These are phyloP conservation scores for Colletotrichum melonis DNA, from an alignment of 2,329 filamentous ascomycete species.

Conservation along the genomic window DNA sequence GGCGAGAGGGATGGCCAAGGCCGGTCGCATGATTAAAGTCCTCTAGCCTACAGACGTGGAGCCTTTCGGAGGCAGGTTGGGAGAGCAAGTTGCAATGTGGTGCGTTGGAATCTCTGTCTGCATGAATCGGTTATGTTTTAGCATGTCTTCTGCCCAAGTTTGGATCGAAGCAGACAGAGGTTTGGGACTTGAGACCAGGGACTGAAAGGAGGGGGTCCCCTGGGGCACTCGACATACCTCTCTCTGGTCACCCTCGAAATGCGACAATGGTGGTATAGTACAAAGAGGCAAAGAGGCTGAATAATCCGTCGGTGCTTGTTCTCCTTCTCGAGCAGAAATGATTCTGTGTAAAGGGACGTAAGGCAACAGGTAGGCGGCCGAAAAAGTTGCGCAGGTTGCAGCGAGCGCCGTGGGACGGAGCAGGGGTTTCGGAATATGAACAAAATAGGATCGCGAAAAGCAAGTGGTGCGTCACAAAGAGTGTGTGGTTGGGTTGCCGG, in stretches of 20 bases:
- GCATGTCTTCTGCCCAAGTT: constrained; percentile 32
- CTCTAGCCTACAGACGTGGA: constrained; percentile 29
- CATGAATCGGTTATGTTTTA: constrained; percentile 38
- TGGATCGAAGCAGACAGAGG: constrained; percentile 29
- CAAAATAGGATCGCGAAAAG: constrained; percentile 8
- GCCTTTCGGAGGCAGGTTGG: constrained; percentile 12
- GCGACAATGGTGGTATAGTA: constrained; percentile 9
- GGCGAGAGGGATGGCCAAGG: constrained; percentile 42
- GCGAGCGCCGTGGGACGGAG: constrained; percentile 13
- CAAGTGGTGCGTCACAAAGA: constrained; percentile 21
- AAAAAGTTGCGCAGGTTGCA: constrained; percentile 3
- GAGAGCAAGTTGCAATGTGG: constrained; percentile 16
- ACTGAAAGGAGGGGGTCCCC: constrained; percentile 22
- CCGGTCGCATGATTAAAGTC: constrained; percentile 53
- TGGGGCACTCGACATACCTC: constrained; percentile 22
- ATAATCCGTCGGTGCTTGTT: background rate
- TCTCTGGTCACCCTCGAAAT: constrained; percentile 1
- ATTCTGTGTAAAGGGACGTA: constrained; percentile 8
- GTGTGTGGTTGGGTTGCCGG: constrained; percentile 12
- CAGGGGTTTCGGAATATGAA: background rate
- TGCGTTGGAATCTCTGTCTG: constrained; percentile 32
- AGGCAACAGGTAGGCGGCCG: background rate
- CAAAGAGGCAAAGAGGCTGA: background rate
- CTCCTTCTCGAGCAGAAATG: background rate
- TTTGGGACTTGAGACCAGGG: constrained; percentile 16